Evolutionary conservation across 441 rosid species (phyloP).

Genomic region (Populus hybrid): DNA sequence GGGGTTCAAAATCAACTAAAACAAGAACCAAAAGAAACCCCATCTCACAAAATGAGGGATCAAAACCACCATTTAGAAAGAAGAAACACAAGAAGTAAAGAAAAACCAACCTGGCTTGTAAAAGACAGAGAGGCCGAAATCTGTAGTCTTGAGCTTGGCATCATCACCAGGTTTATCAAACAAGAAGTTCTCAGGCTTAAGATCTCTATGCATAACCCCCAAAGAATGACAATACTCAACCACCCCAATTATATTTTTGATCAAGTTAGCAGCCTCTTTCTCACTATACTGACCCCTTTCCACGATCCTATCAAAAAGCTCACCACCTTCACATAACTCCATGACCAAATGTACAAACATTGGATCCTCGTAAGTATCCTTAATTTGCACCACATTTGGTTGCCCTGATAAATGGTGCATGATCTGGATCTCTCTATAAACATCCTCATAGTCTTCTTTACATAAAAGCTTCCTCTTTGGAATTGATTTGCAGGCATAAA

Average conservation of each 20-base stretch:
- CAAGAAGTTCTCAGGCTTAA: slow-evolving; percentile 92
- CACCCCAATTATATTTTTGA: slow-evolving; percentile 67
- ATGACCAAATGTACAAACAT: slow-evolving; percentile 63
- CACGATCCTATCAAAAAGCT: slow-evolving; percentile 75
- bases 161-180: slow-evolving; percentile 60
- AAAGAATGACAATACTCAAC: slow-evolving; percentile 82
- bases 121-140: slow-evolving; percentile 85
- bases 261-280: slow-evolving; percentile 72
- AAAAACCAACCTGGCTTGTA: slow-evolving; percentile 64
- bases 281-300: slow-evolving; percentile 78
- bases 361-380: slow-evolving; percentile 69
- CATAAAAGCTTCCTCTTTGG: slow-evolving; percentile 73
- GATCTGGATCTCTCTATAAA: slow-evolving; percentile 83
- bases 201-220: slow-evolving; percentile 45
- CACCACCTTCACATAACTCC: slow-evolving; percentile 45
- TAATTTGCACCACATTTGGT: slow-evolving; percentile 61
- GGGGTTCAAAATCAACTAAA: neutral
- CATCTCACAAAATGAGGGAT: neutral
- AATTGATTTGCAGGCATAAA: slow-evolving; percentile 76
- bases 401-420: slow-evolving; percentile 86
- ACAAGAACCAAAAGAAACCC: neutral
- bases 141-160: slow-evolving; percentile 68
- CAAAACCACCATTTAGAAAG: neutral
- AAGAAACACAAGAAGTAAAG: neutral
- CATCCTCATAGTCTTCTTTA: slow-evolving; percentile 74